Base-by-base conservation (phyloP, 2,329 filamentous ascomycete genomes). In the Venturia effusa region DNA sequence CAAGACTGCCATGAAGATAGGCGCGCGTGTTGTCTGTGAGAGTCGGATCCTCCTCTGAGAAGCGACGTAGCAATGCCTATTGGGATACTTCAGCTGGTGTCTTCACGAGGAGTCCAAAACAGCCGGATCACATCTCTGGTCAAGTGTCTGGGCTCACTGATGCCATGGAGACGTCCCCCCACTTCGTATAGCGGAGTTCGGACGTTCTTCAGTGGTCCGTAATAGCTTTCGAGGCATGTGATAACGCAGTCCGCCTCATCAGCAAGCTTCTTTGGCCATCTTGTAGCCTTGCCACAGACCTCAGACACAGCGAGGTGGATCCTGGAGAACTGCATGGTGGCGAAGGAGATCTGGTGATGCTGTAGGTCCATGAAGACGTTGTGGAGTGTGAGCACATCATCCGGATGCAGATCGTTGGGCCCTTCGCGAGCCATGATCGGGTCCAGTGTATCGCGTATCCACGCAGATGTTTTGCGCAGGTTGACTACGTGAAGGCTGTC, bases 371-470 rank as follows among this genome's bases (percentile, higher is more conserved):
- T 64, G 30, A 80, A 73, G 4, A 77, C 69, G 41, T 78, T 77
- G 67, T 80, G 77, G 13, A 81, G 71, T 5, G 67, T 71, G 22
- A 80, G 67, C 6, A 79, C 72, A 54, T 80, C 78, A 64, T 80
- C 76, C 0, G 76, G 72, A 17, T 71, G 70, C 37, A 81, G 69
- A 4, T 70, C 69, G 45, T 79, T 71, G 0, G 77, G 75, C 1
- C 79, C 79, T 45, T 80, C 74, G 22, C 74, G 76, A 6, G 79
- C 77, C 59, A 80, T 73, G 51, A 74, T 68, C 3, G 75, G 72
- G 62, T 81, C 79, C 19, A 81, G 75, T 5, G 75, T 74, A 67
- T 81, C 77, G 41, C 79, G 77, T 61, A 81, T 79, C 77, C 78
- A 80, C 39, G 69, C 70, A 3, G 76, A 70, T 54, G 75, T 69